Evolutionary conservation across 2,329 filamentous ascomycete genomes (phyloP).

Genomic region (Ascochyta pisi): DNA sequence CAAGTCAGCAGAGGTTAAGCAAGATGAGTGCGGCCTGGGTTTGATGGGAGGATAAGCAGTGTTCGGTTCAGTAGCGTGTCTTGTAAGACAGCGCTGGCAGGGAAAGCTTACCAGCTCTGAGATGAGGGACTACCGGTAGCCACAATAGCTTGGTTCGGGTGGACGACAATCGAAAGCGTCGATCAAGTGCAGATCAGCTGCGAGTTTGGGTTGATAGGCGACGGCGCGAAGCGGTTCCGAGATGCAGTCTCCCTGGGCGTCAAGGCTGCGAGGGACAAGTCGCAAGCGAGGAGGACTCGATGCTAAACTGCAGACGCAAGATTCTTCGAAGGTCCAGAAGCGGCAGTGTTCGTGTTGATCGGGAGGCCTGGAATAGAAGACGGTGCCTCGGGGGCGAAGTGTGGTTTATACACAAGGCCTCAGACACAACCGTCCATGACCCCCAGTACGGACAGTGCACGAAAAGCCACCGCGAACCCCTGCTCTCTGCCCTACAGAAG

Average conservation of each 20-base stretch:
- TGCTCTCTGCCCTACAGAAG: constrained; percentile 43
- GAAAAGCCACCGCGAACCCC: constrained; percentile 42
- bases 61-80: constrained; percentile 9
- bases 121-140: constrained; percentile 24
- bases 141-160: constrained; percentile 11
- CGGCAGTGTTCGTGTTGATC: constrained; percentile 39
- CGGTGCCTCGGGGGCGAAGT: constrained; percentile 44
- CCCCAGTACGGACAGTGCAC: constrained; percentile 41
- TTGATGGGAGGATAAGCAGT: constrained; percentile 15
- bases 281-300: constrained; percentile 24
- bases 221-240: constrained; percentile 35
- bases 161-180: constrained; percentile 2
- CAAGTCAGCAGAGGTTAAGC: constrained; percentile 40
- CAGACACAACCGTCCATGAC: constrained; percentile 32
- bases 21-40: constrained; percentile 18
- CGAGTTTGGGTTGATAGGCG: constrained; percentile 28
- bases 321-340: constrained; percentile 28
- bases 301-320: constrained; percentile 17
- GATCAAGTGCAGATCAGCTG: constrained; percentile 34
- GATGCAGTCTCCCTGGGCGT: constrained; percentile 31
- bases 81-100: constrained; percentile 28
- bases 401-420: constrained; percentile 47
- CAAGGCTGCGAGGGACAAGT: constrained; percentile 36
- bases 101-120: constrained; percentile 44
- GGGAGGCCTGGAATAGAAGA: constrained; percentile 40